Conservation (phyloP, 1,284 basidiomycete genomes). For the Irpex sp. region DNA sequence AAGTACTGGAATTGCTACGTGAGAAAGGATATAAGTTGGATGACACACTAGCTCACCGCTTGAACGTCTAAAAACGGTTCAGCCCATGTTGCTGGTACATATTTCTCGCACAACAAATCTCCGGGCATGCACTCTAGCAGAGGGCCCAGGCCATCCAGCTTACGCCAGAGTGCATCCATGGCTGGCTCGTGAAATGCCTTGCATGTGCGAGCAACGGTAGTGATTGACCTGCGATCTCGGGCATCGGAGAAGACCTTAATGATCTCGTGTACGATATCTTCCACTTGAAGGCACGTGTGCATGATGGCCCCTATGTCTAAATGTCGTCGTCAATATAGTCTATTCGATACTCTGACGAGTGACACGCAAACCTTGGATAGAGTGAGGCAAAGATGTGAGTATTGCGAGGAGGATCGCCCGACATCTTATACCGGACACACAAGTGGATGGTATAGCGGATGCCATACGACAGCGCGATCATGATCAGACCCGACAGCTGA, state of each 20-base stretch:
- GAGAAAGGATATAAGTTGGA: background rate
- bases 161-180: slow-evolving; percentile 61
- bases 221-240: slow-evolving; percentile 30
- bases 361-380: background rate
- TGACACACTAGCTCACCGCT: background rate
- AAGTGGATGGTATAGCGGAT: background rate
- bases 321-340: background rate
- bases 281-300: background rate
- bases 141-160: slow-evolving; percentile 42
- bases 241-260: background rate
- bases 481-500: background rate
- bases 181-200: slow-evolving; percentile 56
- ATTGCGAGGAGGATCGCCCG: background rate
- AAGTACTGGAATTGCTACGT: background rate
- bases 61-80: background rate
- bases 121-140: slow-evolving; percentile 2
- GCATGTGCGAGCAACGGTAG: slow-evolving; percentile 63
- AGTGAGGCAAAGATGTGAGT: background rate
- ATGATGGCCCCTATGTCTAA: background rate
- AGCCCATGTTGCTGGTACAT: background rate
- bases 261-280: background rate
- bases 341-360: background rate
- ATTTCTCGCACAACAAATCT: background rate
- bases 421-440: background rate
- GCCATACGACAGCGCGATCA: background rate